Percentiles rank a stretch among this genome's conserved stretches.
phyloP scores from a whole-genome alignment of 257 asterid genomes.

The Scutellaria minor region DNA sequence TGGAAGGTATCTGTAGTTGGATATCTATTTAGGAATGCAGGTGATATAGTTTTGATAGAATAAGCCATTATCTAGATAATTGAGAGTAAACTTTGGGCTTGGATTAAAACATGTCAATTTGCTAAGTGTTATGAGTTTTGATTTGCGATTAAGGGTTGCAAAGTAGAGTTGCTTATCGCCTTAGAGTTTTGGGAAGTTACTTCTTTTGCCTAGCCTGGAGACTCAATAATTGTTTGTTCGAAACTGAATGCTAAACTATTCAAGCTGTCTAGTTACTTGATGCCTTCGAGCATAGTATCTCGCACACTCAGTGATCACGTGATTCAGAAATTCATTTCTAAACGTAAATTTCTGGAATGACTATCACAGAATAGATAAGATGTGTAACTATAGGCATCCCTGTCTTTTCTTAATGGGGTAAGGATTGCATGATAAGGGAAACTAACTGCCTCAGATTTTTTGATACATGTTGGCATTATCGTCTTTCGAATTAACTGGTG shows the following conservation, averaged over 20 bases:
- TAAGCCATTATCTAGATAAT: constrained; percentile 20
- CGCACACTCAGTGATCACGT: not conserved
- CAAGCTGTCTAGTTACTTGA: constrained; percentile 14
- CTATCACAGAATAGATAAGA: not conserved
- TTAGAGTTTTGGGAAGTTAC: not conserved
- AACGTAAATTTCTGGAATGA: constrained; percentile 18
- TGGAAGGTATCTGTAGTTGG: not conserved
- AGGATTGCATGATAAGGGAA: not conserved
- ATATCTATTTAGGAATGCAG: not conserved
- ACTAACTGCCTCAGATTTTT: not conserved
- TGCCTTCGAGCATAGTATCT: not conserved
- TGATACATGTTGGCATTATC: not conserved
- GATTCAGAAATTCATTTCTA: not conserved
- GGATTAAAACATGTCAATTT: not conserved
- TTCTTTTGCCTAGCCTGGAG: not conserved
- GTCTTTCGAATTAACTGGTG: not conserved
- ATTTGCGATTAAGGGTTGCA: not conserved
- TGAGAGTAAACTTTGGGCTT: not conserved
- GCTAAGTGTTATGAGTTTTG: not conserved
- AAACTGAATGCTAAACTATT: constrained; percentile 5
- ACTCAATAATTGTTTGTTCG: constrained; percentile 3
- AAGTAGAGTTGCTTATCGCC: not conserved
- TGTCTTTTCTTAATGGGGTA: not conserved
- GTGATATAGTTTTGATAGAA: not conserved
- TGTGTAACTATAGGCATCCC: not conserved